Conservation (phyloP, 108 stramenopile genomes). For the Cyclostephanos invisitatus region DNA sequence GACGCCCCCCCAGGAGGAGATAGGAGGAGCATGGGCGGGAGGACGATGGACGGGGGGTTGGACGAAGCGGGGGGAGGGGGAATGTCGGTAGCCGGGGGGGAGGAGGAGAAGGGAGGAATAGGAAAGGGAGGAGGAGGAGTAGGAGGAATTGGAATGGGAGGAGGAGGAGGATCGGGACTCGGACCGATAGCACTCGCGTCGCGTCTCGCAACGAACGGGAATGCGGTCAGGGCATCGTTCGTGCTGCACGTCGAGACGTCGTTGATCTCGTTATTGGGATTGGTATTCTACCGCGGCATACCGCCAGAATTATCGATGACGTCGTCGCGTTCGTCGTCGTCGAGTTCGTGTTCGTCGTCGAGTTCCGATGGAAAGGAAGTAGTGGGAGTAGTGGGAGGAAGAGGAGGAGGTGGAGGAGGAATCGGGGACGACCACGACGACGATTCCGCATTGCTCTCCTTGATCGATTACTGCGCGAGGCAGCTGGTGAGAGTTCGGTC, state of each 20-base stretch:
- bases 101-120: slow-evolving; percentile 1
- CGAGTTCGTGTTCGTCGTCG: neutral
- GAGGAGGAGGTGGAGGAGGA: neutral
- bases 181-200: too few relatives aligned
- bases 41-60: neutral
- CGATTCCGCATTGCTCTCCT: slow-evolving; percentile 33
- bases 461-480: slow-evolving; percentile 56
- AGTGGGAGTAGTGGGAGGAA: slow-evolving; percentile 9
- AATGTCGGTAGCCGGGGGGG: slow-evolving; percentile 7
- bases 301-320: slow-evolving; percentile 19
- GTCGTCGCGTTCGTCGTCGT: neutral
- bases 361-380: neutral
- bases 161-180: slow-evolving; percentile 2
- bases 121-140: slow-evolving; percentile 2
- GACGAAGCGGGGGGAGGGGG: neutral
- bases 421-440: neutral
- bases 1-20: too few relatives aligned
- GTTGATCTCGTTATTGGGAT: slow-evolving; percentile 39
- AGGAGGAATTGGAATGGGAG: slow-evolving; percentile 2
- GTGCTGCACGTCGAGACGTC: slow-evolving; percentile 50
- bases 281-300: slow-evolving; percentile 41
- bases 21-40: too few relatives aligned
- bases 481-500: slow-evolving; percentile 27
- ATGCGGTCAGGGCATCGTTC: slow-evolving; percentile 37
- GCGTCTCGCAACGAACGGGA: slow-evolving; percentile 42